These are phyloP conservation scores for Gossypium raimondii DNA, from an alignment of 345 rosid species.

Conservation along the genomic window DNA sequence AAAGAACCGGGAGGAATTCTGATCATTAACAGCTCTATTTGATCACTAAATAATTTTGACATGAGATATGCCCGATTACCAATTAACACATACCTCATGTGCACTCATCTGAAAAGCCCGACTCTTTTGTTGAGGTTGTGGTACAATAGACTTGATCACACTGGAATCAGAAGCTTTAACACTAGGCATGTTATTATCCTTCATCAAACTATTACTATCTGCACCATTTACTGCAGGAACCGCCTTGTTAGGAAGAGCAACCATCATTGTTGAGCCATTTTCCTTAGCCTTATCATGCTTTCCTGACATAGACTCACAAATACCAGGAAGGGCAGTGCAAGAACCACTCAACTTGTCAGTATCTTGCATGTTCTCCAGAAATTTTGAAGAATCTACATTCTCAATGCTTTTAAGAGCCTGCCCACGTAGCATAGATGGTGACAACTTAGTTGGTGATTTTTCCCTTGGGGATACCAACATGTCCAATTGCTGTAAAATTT, in stretches of 20 bases:
- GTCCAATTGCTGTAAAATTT: slow-evolving; percentile 74
- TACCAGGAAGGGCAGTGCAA: slow-evolving; percentile 19
- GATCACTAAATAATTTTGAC: not conserved
- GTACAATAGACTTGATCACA: slow-evolving; percentile 26
- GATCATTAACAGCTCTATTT: not conserved
- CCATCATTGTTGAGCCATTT: slow-evolving; percentile 30
- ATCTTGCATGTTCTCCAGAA: slow-evolving; percentile 42
- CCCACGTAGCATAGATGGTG: slow-evolving; percentile 70
- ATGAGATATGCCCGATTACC: not conserved
- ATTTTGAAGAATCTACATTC: slow-evolving; percentile 50
- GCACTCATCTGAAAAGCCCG: slow-evolving; percentile 74
- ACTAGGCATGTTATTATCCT: slow-evolving; percentile 26
- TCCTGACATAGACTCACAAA: slow-evolving; percentile 27
- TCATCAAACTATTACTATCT: slow-evolving; percentile 22
- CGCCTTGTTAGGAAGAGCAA: slow-evolving; percentile 26
- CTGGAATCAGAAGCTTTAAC: slow-evolving; percentile 29
- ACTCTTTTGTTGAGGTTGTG: slow-evolving; percentile 36
- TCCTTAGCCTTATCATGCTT: slow-evolving; percentile 39
- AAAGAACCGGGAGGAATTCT: not conserved
- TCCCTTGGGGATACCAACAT: slow-evolving; percentile 54
- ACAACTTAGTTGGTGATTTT: slow-evolving; percentile 70
- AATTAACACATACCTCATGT: slow-evolving; percentile 51
- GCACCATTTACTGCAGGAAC: slow-evolving; percentile 31
- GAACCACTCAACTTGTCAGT: slow-evolving; percentile 25
- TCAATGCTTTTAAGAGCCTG: slow-evolving; percentile 80